Evolutionary conservation across 2,329 filamentous ascomycete species (phyloP).

Genomic region (Tricladium varicosporioides): DNA sequence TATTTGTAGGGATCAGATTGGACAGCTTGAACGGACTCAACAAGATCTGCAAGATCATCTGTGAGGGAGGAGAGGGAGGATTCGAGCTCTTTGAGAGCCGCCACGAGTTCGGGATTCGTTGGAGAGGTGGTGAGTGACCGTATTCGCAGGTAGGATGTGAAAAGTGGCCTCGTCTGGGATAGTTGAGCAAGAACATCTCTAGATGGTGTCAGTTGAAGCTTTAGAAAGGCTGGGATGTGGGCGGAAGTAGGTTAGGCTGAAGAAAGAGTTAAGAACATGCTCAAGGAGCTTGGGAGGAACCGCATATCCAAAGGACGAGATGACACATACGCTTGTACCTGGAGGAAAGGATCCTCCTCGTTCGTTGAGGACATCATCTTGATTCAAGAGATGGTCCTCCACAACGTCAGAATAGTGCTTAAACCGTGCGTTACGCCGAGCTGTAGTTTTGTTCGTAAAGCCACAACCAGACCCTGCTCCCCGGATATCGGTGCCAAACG

Average conservation of each 20-base stretch:
- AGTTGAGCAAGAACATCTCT: slow-evolving; percentile 90
- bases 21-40: slow-evolving; percentile 81
- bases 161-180: slow-evolving; percentile 76
- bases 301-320: slow-evolving; percentile 5
- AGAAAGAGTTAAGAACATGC: background rate
- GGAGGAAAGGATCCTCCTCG: slow-evolving; percentile 69
- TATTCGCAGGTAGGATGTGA: slow-evolving; percentile 94
- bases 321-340: slow-evolving; percentile 62
- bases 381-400: background rate
- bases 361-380: slow-evolving; percentile 66
- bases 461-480: background rate
- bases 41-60: slow-evolving; percentile 85
- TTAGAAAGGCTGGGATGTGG: background rate
- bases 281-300: background rate
- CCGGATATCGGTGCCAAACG: background rate
- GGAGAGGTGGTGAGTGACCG: slow-evolving; percentile 73
- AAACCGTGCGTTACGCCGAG: background rate
- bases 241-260: background rate
- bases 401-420: background rate
- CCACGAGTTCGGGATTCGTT: slow-evolving; percentile 70
- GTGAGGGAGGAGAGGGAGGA: slow-evolving; percentile 64
- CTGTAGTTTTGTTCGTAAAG: too few relatives aligned
- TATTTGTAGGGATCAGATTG: slow-evolving; percentile 86
- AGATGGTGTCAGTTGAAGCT: slow-evolving; percentile 12
- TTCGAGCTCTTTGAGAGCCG: slow-evolving; percentile 69